Evolutionary conservation across 305 asterid genomes (phyloP), one percentile per base, ranked within the genome.

Genomic region (Ilex paraguariensis): DNA sequence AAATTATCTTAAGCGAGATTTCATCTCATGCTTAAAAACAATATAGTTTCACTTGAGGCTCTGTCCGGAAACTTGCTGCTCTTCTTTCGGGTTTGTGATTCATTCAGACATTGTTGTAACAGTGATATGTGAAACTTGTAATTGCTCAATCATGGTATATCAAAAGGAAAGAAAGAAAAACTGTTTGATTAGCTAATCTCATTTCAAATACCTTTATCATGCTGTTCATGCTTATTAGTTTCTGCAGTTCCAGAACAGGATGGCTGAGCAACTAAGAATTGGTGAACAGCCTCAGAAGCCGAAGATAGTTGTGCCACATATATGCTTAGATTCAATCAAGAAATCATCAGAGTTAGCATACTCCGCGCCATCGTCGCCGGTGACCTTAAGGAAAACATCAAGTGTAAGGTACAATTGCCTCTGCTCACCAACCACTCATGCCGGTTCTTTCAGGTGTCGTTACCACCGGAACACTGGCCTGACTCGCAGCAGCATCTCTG

Each of bases 361-460:
- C 5, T 80, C 88, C 0, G 56, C 61, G 0, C 91, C 95, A 7
- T 52, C 88, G 33, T 82, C 88, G 1, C 95, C 95, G 1, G 54
- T 57, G 12, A 54, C 63, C 48, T 61, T 75, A 14, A 59, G 69
- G 48, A 78, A 78, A 65, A 28, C 78, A 9, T 46, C 73, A 0
- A 69, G 74, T 46, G 68, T 71, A 51, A 77, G 66, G 75, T 59
- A 57, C 63, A 78, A 70, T 58, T 86, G 91, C 62, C 49, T 84
- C 65, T 86, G 91, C 75, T 78, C 91, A 2, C 95, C 91, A 42
- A 84, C 91, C 2, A 84, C 89, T 11, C 88, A 84, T 7, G 80
- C 31, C 0, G 91, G 91, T 61, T 82, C 91, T 14, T 86, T 84
- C 87, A 69, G 87, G 68, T 86, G 95, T 69, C 76, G 87, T 31